These are phyloP conservation scores for Yarrowia galli DNA, from an alignment of 1,139 yeast genomes.

Conservation along the genomic window DNA sequence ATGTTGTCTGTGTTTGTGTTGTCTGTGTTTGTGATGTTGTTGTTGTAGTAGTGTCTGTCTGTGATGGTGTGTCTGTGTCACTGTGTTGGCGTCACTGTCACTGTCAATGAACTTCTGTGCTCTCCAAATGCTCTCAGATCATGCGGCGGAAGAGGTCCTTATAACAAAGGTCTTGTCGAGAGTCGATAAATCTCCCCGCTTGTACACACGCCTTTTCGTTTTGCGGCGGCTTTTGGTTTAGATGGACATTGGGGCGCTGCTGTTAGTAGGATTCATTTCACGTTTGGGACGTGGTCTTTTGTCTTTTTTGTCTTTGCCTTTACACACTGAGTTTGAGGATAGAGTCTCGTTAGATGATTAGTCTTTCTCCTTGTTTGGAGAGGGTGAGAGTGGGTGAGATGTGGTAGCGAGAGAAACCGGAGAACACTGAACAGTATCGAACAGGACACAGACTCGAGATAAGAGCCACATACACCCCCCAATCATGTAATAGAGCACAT, in stretches of 20 bases:
- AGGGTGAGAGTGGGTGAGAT: too few relatives aligned
- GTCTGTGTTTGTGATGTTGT: not conserved
- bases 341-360: too few relatives aligned
- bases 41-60: not conserved
- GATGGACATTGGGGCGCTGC: conserved; percentile 33
- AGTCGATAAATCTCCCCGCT: conserved; percentile 35
- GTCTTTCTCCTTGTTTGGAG: too few relatives aligned
- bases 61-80: not conserved
- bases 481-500: too few relatives aligned
- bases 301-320: not conserved
- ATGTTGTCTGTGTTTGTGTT: not conserved
- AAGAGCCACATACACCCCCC: too few relatives aligned
- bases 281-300: conserved; percentile 33
- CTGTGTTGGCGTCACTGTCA: not conserved
- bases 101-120: too few relatives aligned
- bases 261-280: conserved; percentile 23
- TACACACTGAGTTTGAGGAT: too few relatives aligned
- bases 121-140: too few relatives aligned
- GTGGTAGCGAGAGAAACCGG: too few relatives aligned
- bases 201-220: conserved; percentile 24
- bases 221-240: conserved; percentile 32
- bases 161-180: conserved; percentile 13
- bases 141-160: conserved; percentile 10
- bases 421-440: too few relatives aligned
- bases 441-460: too few relatives aligned